These are phyloP conservation scores for Glycine soja DNA, from an alignment of 306 rosid species.

Conservation along the genomic window DNA sequence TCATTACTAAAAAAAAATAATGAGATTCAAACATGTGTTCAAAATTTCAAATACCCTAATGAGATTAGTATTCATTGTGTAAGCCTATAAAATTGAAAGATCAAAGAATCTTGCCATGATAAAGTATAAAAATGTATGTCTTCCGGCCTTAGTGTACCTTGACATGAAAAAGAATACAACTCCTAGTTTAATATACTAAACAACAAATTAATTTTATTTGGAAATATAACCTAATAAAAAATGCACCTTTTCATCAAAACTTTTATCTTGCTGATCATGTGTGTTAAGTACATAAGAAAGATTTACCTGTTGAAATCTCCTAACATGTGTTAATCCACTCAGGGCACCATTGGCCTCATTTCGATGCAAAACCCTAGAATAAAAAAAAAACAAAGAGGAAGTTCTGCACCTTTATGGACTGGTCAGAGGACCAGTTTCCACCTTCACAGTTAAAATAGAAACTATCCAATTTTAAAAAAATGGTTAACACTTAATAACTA, in stretches of 20 bases:
- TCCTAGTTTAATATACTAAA: neutral
- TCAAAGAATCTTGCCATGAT: neutral
- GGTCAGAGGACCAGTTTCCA: neutral
- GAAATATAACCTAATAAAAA: slow-evolving; percentile 27
- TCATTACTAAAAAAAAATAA: too few species aligned
- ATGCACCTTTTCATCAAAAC: slow-evolving; percentile 13
- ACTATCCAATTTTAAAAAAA: neutral
- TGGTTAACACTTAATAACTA: neutral
- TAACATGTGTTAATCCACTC: slow-evolving; percentile 93
- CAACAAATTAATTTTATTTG: slow-evolving; percentile 15
- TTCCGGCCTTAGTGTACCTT: slow-evolving; percentile 21
- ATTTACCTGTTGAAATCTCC: slow-evolving; percentile 96
- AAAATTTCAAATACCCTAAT: neutral
- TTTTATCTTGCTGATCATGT: neutral
- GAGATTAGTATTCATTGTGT: neutral
- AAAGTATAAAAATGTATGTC: neutral
- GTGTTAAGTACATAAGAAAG: neutral
- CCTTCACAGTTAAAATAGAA: neutral
- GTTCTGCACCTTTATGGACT: slow-evolving; percentile 65
- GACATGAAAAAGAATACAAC: slow-evolving; percentile 30
- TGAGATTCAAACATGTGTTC: neutral
- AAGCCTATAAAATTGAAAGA: slow-evolving; percentile 4
- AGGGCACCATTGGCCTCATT: slow-evolving; percentile 99
- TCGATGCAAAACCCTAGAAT: slow-evolving; percentile 96
- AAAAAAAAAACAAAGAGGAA: slow-evolving; percentile 95